A percentile compares a stretch with the other conserved stretches of the same genome.
Conservation (phyloP, 1,284 basidiomycete genomes). For the Ceratobasidium sp. region DNA sequence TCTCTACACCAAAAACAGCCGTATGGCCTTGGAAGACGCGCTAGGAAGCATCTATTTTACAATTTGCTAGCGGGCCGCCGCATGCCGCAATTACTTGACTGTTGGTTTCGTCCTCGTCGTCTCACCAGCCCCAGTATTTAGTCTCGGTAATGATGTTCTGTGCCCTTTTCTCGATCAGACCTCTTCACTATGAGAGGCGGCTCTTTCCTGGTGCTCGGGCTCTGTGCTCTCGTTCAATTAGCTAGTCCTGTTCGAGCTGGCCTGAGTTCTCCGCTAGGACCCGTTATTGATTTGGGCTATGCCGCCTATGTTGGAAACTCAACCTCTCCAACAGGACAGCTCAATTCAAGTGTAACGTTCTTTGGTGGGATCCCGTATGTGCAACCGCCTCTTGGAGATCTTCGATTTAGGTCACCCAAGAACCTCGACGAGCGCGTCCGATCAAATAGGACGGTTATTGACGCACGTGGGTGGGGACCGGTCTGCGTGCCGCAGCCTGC, state of each 20-base stretch:
- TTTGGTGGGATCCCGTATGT: conserved; percentile 67
- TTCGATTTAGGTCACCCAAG: conserved; percentile 60
- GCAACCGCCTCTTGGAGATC: conserved; percentile 57
- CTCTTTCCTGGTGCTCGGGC: neutral
- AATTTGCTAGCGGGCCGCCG: neutral
- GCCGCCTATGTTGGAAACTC: conserved; percentile 61
- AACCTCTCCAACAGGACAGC: conserved; percentile 37
- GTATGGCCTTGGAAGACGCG: neutral
- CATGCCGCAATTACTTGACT: neutral
- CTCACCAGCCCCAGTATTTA: neutral
- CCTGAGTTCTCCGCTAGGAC: conserved; percentile 35
- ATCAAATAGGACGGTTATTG: conserved; percentile 46
- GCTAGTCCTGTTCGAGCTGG: neutral
- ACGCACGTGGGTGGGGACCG: conserved; percentile 42
- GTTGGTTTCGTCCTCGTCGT: neutral
- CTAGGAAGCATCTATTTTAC: neutral
- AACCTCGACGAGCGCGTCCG: conserved; percentile 52
- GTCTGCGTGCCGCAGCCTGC: conserved; percentile 43
- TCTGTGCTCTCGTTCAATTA: neutral
- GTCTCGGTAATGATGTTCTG: neutral
- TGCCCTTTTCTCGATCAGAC: neutral
- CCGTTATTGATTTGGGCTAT: conserved; percentile 52
- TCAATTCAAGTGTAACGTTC: conserved; percentile 66
- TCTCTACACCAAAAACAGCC: neutral
- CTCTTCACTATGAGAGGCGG: neutral